Base-by-base conservation (phyloP, 441 rosid species). In the Brassica balearica region DNA sequence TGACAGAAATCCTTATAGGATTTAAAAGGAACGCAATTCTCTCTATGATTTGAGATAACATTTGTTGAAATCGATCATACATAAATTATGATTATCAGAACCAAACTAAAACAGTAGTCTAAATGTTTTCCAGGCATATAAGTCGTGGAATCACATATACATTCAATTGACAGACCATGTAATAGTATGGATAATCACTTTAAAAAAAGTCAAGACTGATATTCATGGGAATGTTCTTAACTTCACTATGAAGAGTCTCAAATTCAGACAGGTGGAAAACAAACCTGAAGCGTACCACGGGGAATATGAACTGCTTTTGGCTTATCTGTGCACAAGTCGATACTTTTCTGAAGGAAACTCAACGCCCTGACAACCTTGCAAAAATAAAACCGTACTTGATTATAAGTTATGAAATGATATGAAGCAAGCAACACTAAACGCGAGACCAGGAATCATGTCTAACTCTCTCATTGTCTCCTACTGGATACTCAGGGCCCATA, bases 251-350 rank as follows among this genome's bases (percentile, higher is more conserved):
- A 23, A 23, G 71, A 68, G 68, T 55, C 63, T 36, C 48, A 41
- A 41, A 72, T 53, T 60, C 56, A 0, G 29, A 14, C 20, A 62
- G 75, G 67, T 15, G 38, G 78, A 84, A 75, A 82, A 89, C 95
- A 83, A 82, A 95, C 99, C 98, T 96, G 98, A 81, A 96, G 98
- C 22, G 98, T 94, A 76, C 99, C 99, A 73, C 99, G 96, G 68
- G 96, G 95, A 79, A 96, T 88, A 70, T 85, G 83, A 78, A 91
- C 87, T 74, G 88, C 89, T 77, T 86, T 88, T 89, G 96, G 92
- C 76, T 85, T 89, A 71, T 86, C 76, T 34, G 36, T 64, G 79
- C 84, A 74, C 12, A 88, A 84, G 73, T 85, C 89, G 62, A 83
- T 86, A 38, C 89, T 86, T 70, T 80, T 80, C 81, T 90, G 99